These are phyloP conservation scores for Aspergillus viridinutans DNA, from an alignment of 2,329 filamentous ascomycete species.

Conservation along the genomic window DNA sequence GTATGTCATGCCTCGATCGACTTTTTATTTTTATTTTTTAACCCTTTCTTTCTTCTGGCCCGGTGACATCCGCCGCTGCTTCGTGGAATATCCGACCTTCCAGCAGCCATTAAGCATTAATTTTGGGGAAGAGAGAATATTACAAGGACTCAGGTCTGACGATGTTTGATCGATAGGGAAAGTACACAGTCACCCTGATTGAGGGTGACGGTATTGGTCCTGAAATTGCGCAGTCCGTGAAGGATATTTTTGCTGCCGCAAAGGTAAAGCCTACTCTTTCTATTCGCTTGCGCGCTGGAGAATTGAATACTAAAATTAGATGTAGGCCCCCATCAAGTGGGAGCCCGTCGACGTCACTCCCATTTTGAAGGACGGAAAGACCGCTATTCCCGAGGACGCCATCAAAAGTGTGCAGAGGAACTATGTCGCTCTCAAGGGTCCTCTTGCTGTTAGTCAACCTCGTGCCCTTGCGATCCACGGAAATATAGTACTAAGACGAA, in stretches of 20 bases:
- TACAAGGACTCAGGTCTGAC: slow-evolving; percentile 14
- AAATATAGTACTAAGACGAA: slow-evolving; percentile 22
- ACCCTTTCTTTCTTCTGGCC: slow-evolving; percentile 20
- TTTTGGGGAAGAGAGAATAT: background rate
- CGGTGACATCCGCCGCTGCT: slow-evolving; percentile 21
- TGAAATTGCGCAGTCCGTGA: slow-evolving; percentile 95
- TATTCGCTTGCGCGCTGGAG: slow-evolving; percentile 1
- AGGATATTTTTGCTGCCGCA: slow-evolving; percentile 96
- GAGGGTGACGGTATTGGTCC: slow-evolving; percentile 99
- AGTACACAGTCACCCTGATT: slow-evolving; percentile 93
- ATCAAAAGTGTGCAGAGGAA: slow-evolving; percentile 93
- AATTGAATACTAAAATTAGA: slow-evolving; percentile 29
- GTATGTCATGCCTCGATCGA: slow-evolving; percentile 52
- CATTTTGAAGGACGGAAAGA: slow-evolving; percentile 89
- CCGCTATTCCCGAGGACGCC: slow-evolving; percentile 84
- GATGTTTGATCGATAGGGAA: slow-evolving; percentile 58
- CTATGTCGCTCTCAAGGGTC: slow-evolving; percentile 96
- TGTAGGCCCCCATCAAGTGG: slow-evolving; percentile 86
- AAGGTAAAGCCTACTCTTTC: slow-evolving; percentile 55
- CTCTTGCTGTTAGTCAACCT: slow-evolving; percentile 70
- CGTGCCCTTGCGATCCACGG: background rate
- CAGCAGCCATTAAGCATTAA: background rate
- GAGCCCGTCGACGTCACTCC: slow-evolving; percentile 96
- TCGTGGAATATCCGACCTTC: background rate
- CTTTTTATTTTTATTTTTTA: slow-evolving; percentile 14